phyloP scores from a whole-genome alignment of 768 basidiomycete species.

The Lactarius akahatsu region DNA sequence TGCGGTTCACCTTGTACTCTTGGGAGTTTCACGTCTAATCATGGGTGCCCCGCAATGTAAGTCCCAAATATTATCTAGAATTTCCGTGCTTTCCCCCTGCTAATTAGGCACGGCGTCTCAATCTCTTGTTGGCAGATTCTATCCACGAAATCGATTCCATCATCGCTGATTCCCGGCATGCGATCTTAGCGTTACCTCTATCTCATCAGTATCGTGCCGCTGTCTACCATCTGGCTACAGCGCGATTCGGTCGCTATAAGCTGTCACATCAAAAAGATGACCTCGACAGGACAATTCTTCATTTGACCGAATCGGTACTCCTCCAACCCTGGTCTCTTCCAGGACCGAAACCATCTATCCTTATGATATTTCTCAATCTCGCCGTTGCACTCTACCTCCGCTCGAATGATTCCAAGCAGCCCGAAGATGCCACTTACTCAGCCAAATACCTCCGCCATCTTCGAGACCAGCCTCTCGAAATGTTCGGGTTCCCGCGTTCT shows the following conservation, averaged over 20 bases:
- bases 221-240: neutral
- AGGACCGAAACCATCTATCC: no score
- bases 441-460: neutral
- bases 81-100: no score
- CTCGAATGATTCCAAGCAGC: neutral
- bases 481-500: neutral
- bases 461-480: neutral
- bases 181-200: neutral
- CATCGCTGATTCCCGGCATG: neutral
- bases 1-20: no score
- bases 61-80: no score
- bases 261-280: neutral
- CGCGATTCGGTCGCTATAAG: neutral
- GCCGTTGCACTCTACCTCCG: no score
- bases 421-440: neutral
- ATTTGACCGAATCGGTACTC: neutral
- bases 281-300: conserved; percentile 1
- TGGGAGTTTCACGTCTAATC: no score
- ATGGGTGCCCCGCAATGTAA: no score
- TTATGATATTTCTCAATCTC: no score
- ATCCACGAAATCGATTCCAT: neutral
- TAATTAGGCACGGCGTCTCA: no score
- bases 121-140: no score
- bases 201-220: neutral
- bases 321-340: neutral